These are phyloP conservation scores for Psophocarpus tetragonolobus DNA, from an alignment of 306 rosid genomes.

Conservation along the genomic window DNA sequence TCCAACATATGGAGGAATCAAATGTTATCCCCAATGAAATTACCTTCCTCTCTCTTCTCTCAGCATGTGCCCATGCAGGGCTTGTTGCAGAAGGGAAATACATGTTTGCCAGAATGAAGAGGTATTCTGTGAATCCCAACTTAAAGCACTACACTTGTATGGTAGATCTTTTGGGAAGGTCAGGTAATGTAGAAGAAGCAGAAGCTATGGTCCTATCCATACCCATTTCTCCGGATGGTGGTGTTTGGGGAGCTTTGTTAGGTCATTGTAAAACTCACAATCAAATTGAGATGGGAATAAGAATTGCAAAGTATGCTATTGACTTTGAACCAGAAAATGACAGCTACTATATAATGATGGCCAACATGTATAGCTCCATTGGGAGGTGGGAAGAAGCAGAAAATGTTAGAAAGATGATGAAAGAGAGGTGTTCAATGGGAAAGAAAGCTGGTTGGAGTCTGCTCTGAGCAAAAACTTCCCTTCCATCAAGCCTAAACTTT, in stretches of 20 bases:
- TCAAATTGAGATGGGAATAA: background rate
- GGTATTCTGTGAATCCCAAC: background rate
- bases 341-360: background rate
- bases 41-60: conserved; percentile 10
- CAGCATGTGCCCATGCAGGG: conserved; percentile 15
- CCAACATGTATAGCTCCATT: conserved; percentile 6
- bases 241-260: conserved; percentile 16
- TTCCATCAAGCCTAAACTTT: background rate
- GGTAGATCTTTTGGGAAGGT: conserved; percentile 16
- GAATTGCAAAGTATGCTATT: background rate
- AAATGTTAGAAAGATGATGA: background rate
- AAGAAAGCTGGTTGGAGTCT: conserved; percentile 8
- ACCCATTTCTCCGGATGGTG: background rate
- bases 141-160: conserved; percentile 15
- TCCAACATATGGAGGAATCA: conserved; percentile 6
- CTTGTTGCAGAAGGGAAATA: conserved; percentile 3
- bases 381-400: conserved; percentile 18
- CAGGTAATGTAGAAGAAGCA: background rate
- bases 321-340: conserved; percentile 6
- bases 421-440: background rate
- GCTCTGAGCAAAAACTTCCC: background rate
- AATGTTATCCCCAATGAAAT: conserved; percentile 2
- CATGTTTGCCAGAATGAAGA: background rate
- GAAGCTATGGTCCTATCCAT: background rate
- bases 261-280: conserved; percentile 10